A percentile compares a stretch with the other conserved stretches of the same genome.
phyloP scores from a whole-genome alignment of 495 filamentous ascomycete genomes.

The Trichocladium antarcticum region DNA sequence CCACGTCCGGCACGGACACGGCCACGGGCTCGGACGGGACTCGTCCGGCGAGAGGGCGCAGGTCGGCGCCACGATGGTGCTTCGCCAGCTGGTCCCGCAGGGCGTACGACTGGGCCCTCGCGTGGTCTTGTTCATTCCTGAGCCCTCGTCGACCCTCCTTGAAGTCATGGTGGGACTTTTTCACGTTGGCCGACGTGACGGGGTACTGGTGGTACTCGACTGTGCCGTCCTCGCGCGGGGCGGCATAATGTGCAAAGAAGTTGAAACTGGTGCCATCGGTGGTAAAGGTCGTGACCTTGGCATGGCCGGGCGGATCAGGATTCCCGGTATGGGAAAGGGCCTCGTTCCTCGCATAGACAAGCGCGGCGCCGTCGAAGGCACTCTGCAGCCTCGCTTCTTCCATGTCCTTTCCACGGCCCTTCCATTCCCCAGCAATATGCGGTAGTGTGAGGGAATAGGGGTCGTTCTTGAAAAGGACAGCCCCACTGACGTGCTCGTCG shows the following conservation, averaged over 20 bases:
- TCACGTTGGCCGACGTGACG: conserved; percentile 14
- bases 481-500: conserved; percentile 20
- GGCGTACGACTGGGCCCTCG: conserved; percentile 13
- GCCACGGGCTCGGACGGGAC: too few relatives aligned
- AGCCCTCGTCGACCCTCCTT: conserved; percentile 17
- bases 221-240: conserved; percentile 17
- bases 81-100: conserved; percentile 21
- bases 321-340: conserved; percentile 21
- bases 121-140: conserved; percentile 21
- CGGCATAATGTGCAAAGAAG: conserved; percentile 27
- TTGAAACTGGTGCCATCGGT: conserved; percentile 25
- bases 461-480: conserved; percentile 21
- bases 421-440: conserved; percentile 30
- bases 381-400: conserved; percentile 18
- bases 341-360: conserved; percentile 23
- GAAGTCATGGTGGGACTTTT: conserved; percentile 7
- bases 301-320: conserved; percentile 19
- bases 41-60: too few relatives aligned
- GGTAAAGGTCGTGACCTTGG: conserved; percentile 26
- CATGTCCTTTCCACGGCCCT: conserved; percentile 17
- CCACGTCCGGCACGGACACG: too few relatives aligned
- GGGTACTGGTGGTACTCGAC: conserved; percentile 28
- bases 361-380: conserved; percentile 24
- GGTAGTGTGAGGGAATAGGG: conserved; percentile 19
- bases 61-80: too few relatives aligned